These are phyloP conservation scores for Solanum pennellii DNA, from an alignment of 257 asterid species.

Conservation along the genomic window DNA sequence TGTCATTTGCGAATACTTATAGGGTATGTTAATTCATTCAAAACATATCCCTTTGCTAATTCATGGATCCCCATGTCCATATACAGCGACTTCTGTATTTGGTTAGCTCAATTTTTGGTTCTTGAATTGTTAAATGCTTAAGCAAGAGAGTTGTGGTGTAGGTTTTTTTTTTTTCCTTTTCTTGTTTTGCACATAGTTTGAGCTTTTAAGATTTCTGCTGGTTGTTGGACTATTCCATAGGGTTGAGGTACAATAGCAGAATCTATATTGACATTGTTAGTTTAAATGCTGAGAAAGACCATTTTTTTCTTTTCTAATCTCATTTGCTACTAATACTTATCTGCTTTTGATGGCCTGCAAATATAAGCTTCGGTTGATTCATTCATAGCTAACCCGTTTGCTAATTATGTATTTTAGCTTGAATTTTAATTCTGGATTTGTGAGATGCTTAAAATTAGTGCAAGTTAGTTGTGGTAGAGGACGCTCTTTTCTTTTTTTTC, in stretches of 20 bases:
- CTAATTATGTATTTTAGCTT: neutral
- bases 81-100: neutral
- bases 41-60: neutral
- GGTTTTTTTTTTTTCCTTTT: neutral
- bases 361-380: neutral
- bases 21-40: neutral
- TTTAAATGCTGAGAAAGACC: neutral
- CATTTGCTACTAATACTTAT: neutral
- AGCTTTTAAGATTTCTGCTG: neutral
- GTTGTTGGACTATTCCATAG: neutral
- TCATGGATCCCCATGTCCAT: neutral
- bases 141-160: neutral
- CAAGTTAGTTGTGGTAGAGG: neutral
- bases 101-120: neutral
- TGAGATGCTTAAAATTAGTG: neutral
- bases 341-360: neutral
- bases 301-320: neutral
- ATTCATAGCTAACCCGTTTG: neutral
- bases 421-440: neutral
- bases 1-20: neutral
- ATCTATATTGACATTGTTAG: neutral
- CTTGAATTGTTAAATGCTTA: neutral
- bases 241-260: neutral
- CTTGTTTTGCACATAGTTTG: neutral
- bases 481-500: neutral